Base-by-base conservation (phyloP, 2,329 filamentous ascomycete species). In the Diplodia corticola region DNA sequence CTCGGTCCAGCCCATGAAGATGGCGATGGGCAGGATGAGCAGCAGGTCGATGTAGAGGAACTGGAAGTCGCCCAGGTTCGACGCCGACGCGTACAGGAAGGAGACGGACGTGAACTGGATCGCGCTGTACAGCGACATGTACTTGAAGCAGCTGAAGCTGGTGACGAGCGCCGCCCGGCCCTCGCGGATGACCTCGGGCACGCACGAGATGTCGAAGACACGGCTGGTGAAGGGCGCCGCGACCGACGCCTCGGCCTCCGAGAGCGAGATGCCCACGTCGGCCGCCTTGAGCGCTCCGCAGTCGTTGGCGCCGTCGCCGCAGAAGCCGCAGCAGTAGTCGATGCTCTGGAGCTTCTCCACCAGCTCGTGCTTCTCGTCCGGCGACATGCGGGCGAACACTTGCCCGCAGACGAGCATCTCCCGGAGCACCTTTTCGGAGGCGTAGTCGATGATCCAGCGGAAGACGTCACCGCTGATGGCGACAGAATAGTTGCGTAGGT, bases 91-190 rank as follows among this genome's bases (percentile, higher is more conserved):
- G 78, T 99, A 99, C 17, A 99, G 85, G 76, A 99, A 97, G 84
- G 91, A 96, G 74, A 99, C 96, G 0, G 92, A 92, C 7, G 92
- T 96, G 81, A 99, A 99, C 78, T 99, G 95, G 70, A 99, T 99
- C n/a, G 95, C 94, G 2, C 93, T 98, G 82, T 99, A 99, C 70
- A 99, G 80, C 72, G 91, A 96, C 96, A 99, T 99, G 80, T 96
- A 99, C 82, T 98, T 99, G 85, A 99, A 99, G 81, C 95, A 99
- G 81, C 92, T 96, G 81, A 99, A 99, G 78, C 93, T 97, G 13
- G 95, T 99, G n/a, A 98, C 93, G 37, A 99, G 85, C 37, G 96
- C 92, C 22, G 94, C 94, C 69, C 96, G 89, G 22, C 95, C 95
- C 82, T 99, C 95, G 70, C 93, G 78, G 69, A 99, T 98, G 69